Base-by-base conservation (phyloP, 805 yeast genomes). In the Ogataea nonfermentans region DNA sequence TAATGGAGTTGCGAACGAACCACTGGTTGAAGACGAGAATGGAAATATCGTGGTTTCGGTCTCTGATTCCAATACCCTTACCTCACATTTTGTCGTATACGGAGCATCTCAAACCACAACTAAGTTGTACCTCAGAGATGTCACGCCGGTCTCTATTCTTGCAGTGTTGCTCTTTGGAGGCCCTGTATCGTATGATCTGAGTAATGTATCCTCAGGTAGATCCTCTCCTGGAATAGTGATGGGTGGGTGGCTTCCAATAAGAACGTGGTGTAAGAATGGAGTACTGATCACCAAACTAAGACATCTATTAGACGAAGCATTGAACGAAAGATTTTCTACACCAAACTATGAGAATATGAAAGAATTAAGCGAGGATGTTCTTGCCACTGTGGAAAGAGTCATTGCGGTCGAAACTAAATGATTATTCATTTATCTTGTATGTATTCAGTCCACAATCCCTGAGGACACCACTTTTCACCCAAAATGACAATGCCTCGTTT, bases 201-300 rank as follows among this genome's bases (percentile, higher is more conserved):
- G 67, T 9, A 55, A 63, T 6, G 48, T 66, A 9, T 46, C 60
- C 23, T 59, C 71, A 0, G 66, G 74, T 1, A 71, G 66, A 28
- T 71, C 79, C 4, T 75, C 89, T 0, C 95, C 96, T 0, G 97
- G 97, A 15, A 76, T 93, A 24, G 79, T 88, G 7, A 65, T 91
- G 40, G 96, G 87, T 50, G 73, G 73, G n/a, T 90, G 98, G 97
- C 63, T 87, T 24, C 95, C 96, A 0, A 72, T 91, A 9, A 71
- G 86, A 46, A 87, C 96, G 1, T 91, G 97, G 97, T 84, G 95
- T 48, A 85, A 93, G 49, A 87, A 90, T 53, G 98, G 90, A 1
- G 95, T 91, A 2, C 65, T 91, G 32, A 73, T 90, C 22, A 84
- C 85, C 42, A 78, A 82, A 43, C 63, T 91, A 40, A 67, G 95